These are phyloP conservation scores for Penicillium canescens DNA, from an alignment of 495 filamentous ascomycete species.

Conservation along the genomic window DNA sequence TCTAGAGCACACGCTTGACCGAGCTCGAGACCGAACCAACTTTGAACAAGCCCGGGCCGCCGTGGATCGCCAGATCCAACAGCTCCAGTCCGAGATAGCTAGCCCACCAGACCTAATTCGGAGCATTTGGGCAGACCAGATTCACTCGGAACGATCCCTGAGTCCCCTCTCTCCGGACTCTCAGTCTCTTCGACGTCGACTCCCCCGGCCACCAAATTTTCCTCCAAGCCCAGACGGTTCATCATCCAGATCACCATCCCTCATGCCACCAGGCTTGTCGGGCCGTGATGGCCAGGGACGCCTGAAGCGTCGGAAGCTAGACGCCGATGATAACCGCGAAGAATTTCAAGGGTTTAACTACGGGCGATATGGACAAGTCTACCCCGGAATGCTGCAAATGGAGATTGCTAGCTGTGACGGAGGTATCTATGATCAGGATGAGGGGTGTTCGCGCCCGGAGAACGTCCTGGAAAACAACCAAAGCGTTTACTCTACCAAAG, in stretches of 20 bases:
- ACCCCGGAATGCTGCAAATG: slow-evolving; percentile 77
- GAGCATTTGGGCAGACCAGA: slow-evolving; percentile 8
- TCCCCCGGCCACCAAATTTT: slow-evolving; percentile 10
- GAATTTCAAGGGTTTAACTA: slow-evolving; percentile 66
- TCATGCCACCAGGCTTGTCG: slow-evolving; percentile 32
- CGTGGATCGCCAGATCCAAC: slow-evolving; percentile 29
- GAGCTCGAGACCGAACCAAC: slow-evolving; percentile 18
- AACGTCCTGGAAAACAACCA: slow-evolving; percentile 81
- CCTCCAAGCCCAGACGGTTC: neutral
- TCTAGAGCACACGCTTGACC: slow-evolving; percentile 27
- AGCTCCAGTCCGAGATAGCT: slow-evolving; percentile 12
- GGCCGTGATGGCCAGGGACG: slow-evolving; percentile 41
- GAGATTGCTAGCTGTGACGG: slow-evolving; percentile 89
- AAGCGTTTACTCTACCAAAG: slow-evolving; percentile 87
- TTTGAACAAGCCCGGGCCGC: slow-evolving; percentile 29
- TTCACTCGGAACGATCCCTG: slow-evolving; percentile 6
- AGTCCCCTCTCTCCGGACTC: neutral
- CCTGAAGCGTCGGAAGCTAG: slow-evolving; percentile 74
- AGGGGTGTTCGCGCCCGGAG: slow-evolving; percentile 64
- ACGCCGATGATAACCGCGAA: slow-evolving; percentile 55
- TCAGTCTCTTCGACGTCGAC: neutral
- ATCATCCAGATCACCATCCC: slow-evolving; percentile 27
- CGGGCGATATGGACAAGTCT: slow-evolving; percentile 79
- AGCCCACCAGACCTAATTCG: slow-evolving; percentile 14
- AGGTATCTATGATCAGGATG: slow-evolving; percentile 63